Percentiles rank a stretch among this genome's conserved stretches.
Conservation (phyloP, 805 yeast genomes). For the Candida ponderosae region DNA sequence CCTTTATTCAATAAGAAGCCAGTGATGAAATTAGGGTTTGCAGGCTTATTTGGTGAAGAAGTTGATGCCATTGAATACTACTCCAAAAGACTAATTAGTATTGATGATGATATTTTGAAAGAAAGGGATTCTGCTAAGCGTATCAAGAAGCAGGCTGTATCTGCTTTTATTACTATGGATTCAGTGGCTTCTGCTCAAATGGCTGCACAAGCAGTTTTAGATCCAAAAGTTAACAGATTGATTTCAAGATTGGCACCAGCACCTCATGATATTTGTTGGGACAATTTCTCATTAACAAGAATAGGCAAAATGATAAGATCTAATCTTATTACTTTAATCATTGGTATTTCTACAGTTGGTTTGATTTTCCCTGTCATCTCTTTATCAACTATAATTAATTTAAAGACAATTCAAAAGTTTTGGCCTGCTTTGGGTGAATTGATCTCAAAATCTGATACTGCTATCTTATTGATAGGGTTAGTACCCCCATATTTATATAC, state of each 20-base stretch:
- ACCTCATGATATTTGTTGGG: conserved; percentile 93
- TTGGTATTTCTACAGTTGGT: conserved; percentile 51
- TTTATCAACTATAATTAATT: conserved; percentile 73
- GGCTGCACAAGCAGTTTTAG: conserved; percentile 92
- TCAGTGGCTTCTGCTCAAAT: conserved; percentile 93
- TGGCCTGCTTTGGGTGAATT: conserved; percentile 79
- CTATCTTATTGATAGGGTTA: conserved; percentile 76
- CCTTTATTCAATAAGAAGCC: conserved; percentile 40
- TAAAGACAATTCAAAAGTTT: conserved; percentile 68
- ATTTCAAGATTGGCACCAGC: conserved; percentile 90
- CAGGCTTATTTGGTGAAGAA: conserved; percentile 56
- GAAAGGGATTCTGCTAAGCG: conserved; percentile 42
- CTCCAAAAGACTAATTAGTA: conserved; percentile 52
- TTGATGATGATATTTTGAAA: conserved; percentile 58
- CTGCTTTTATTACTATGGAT: conserved; percentile 93
- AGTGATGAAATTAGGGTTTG: conserved; percentile 43
- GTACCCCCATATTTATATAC: conserved; percentile 90
- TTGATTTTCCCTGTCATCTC: conserved; percentile 81
- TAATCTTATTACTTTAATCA: conserved; percentile 28
- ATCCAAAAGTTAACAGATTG: conserved; percentile 77
- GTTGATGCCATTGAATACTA: conserved; percentile 80
- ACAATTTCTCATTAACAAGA: conserved; percentile 72
- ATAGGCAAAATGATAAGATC: conserved; percentile 55
- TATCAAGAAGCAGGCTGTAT: conserved; percentile 63
- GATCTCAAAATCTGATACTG: conserved; percentile 55